Evolutionary conservation across 1,139 yeast species (phyloP).

Genomic region (Ogataea hybrid): DNA sequence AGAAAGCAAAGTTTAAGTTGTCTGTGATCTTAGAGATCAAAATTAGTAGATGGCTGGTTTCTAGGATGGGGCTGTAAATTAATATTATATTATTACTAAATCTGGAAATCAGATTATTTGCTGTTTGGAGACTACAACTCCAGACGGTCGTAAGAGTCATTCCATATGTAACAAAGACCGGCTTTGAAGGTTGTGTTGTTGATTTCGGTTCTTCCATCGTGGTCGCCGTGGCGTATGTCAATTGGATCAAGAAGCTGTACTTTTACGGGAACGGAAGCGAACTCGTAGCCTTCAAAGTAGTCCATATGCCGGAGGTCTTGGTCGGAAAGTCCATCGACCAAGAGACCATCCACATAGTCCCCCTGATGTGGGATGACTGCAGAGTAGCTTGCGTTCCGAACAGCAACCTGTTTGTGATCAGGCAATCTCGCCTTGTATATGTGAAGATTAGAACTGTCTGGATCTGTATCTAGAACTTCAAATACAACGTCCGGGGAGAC

Average conservation of each 20-base stretch:
- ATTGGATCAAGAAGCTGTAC: slow-evolving; percentile 4
- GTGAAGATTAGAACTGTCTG: slow-evolving; percentile 4
- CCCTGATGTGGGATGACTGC: slow-evolving; percentile 14
- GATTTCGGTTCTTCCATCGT: slow-evolving; percentile 22
- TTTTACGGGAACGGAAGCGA: slow-evolving; percentile 7
- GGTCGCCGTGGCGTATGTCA: not conserved
- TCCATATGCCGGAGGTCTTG: slow-evolving; percentile 21
- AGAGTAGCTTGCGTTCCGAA: slow-evolving; percentile 22
- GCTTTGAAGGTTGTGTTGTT: not conserved
- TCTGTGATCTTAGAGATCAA: not conserved
- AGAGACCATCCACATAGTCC: slow-evolving; percentile 14
- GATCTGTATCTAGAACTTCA: slow-evolving; percentile 15
- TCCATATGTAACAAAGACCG: slow-evolving; percentile 14
- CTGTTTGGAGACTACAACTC: not conserved
- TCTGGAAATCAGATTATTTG: not conserved
- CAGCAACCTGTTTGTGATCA: slow-evolving; percentile 15
- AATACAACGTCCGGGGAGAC: slow-evolving; percentile 15
- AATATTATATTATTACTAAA: slow-evolving; percentile 5
- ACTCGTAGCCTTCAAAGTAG: slow-evolving; percentile 26
- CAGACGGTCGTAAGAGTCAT: slow-evolving; percentile 13
- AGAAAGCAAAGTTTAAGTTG: not conserved
- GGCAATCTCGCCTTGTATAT: slow-evolving; percentile 12
- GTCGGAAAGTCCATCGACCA: slow-evolving; percentile 18
- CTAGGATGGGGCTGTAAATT: slow-evolving; percentile 6
- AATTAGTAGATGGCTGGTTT: slow-evolving; percentile 1